Evolutionary conservation across 257 asterid species (phyloP), one percentile per base, ranked within the genome.

Genomic region (Salvia rosmarinus): DNA sequence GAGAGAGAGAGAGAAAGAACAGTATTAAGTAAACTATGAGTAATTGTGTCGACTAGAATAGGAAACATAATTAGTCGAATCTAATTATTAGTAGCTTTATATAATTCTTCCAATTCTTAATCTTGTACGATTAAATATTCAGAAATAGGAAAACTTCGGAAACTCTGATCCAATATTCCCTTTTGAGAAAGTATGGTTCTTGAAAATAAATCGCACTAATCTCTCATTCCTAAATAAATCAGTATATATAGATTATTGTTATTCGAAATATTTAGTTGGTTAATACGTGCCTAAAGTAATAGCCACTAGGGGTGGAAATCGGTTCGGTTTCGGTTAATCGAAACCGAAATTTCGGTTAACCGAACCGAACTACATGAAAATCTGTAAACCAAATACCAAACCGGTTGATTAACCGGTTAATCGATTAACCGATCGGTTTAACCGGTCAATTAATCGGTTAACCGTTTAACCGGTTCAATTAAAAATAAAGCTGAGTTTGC

Each of bases 31-130:
- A 66, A 70, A 69, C 32, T 56, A 75, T 9, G 28, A 44, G 23
- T 39, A 51, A 71, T 13, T 77, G 77, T 81, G 91, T 89, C 96
- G 96, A 91, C 85, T 60, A 64, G 35, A 71, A 60, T 50, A 35
- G 9, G 64, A 55, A 55, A 67, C 40, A 19, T 54, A 21, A 17
- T 71, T 19, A 74, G n/a, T 14, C 23, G 55, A 62, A 62, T 55
- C 81, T 74, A 56, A 79, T 63, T 69, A 64, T 32, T 64, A 19
- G 16, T 2, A 47, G 19, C 51, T 55, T 40, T 13, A n/a, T 37
- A 13, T 19, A 21, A 55, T 21, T 55, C 62, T 55, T 25, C 35
- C 62, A 49, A 14, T 56, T 55, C 13, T 52, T 17, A 34, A 19
- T 34, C 21, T 17, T 34, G n/a, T n/a, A 37, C 40, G 64, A 34